phyloP scores from a whole-genome alignment of 2,329 filamentous ascomycete species.

The Aspergillus novofumigatus region DNA sequence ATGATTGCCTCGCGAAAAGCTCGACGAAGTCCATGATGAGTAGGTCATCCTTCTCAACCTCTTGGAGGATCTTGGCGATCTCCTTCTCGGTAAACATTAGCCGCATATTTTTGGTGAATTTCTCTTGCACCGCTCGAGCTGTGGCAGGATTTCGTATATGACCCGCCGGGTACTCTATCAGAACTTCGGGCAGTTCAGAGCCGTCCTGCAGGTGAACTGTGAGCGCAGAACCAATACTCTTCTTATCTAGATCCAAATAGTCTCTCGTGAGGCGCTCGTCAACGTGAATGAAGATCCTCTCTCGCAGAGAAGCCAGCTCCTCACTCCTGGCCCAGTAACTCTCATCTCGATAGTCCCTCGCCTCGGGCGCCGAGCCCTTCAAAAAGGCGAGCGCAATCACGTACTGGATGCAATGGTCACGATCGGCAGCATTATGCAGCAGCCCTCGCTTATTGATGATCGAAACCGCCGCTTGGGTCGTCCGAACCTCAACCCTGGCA shows the following conservation, averaged over 20 bases:
- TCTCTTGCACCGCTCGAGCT: slow-evolving; percentile 8
- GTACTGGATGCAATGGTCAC: slow-evolving; percentile 36
- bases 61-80: slow-evolving; percentile 8
- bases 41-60: slow-evolving; percentile 9
- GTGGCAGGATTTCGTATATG: slow-evolving; percentile 23
- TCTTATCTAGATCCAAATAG: slow-evolving; percentile 26
- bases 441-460: slow-evolving; percentile 32
- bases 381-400: slow-evolving; percentile 30
- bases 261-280: slow-evolving; percentile 27
- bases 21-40: slow-evolving; percentile 14
- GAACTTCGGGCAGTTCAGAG: slow-evolving; percentile 22
- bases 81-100: slow-evolving; percentile 15
- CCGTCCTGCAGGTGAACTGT: slow-evolving; percentile 23
- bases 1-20: slow-evolving; percentile 10
- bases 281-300: slow-evolving; percentile 20
- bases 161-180: slow-evolving; percentile 37
- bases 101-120: slow-evolving; percentile 17
- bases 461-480: slow-evolving; percentile 23
- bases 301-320: slow-evolving; percentile 20
- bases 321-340: slow-evolving; percentile 20
- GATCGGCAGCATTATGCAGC: slow-evolving; percentile 29
- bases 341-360: slow-evolving; percentile 26
- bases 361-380: slow-evolving; percentile 23
- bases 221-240: slow-evolving; percentile 25
- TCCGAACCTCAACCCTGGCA: slow-evolving; percentile 24